A percentile compares a stretch with the other conserved stretches of the same genome.
Evolutionary conservation across 164 flowering plant species (phyloP).

Genomic region (Kalanchoe fedtschenkoi): DNA sequence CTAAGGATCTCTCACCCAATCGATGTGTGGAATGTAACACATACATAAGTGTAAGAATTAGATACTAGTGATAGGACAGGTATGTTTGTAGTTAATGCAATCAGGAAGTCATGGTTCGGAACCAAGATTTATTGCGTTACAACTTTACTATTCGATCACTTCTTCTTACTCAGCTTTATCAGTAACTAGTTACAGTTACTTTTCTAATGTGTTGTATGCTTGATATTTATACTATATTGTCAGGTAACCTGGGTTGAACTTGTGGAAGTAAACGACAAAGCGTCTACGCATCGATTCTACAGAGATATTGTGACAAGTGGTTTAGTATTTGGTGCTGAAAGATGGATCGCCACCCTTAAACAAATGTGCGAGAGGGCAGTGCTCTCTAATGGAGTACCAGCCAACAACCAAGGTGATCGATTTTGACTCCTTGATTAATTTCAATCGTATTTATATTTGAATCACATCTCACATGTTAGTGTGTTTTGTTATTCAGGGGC

Average conservation of each 20-base stretch:
- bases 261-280: constrained; percentile 36
- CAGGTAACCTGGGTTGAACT: constrained; percentile 55
- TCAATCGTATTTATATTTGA: background rate
- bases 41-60: too few species aligned
- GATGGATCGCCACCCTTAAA: constrained; percentile 30
- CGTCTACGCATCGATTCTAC: constrained; percentile 23
- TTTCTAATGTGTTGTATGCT: background rate
- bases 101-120: too few species aligned
- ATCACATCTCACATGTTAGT: background rate
- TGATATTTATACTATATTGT: background rate
- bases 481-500: constrained; percentile 9
- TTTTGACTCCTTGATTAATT: background rate
- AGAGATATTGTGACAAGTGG: constrained; percentile 23
- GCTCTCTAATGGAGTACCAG: constrained; percentile 8
- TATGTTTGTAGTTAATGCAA: too few species aligned
- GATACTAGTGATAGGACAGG: too few species aligned
- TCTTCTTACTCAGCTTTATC: too few species aligned
- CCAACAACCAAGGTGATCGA: constrained; percentile 20
- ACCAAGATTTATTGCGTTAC: too few species aligned
- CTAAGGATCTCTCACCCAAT: too few species aligned
- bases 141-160: too few species aligned
- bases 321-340: constrained; percentile 30
- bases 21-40: too few species aligned
- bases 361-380: constrained; percentile 33
- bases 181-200: too few species aligned